Evolutionary conservation across 2,329 filamentous ascomycete genomes (phyloP), one percentile per base, ranked within the genome.

Genomic region (Hypocrella siamensis): DNA sequence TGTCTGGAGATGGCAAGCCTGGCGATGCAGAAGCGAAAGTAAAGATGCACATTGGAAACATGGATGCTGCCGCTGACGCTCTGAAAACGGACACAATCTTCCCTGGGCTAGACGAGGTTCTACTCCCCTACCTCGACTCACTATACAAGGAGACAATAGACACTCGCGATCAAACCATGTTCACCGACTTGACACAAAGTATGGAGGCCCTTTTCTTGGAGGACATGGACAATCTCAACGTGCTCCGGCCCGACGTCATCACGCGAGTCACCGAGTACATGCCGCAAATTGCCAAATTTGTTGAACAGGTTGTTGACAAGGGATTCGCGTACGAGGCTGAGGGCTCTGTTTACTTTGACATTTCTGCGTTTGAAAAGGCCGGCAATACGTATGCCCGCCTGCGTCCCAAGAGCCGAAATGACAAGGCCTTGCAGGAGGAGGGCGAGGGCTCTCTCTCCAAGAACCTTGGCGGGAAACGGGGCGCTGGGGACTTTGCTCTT

Each of bases 301-400:
- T 94, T 0, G 70, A 88, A 46, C 74, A 70, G 40, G 82, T 93
- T 35, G 73, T 92, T 16, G 61, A 79, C 31, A 93, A 93, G 48
- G 79, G 81, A 0, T 94, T 86, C 43, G 88, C 78, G 2, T 96
- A 96, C 42, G 67, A 73, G 45, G 58, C 65, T 0, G 80, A 90
- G 43, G 86, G 85, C 1, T 93, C 83, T 0, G 84, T 96, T 1
- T 94, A 94, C 55, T 96, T 94, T 40, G 88, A 94, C 45, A 94
- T 93, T 40, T 63, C 67, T 4, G 73, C 81, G 0, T 96, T 93
- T 46, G 85, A 94, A 51, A 73, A 74, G 42, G 75, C 73, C 0
- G 85, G 86, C 1, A 85, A 93, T 50, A 70, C 74, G 3, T 96
- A 96, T 49, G 83, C 86, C 4, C 69, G 84, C 32, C 60, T 96